Evolutionary conservation across 192 early-diverging fungal genomes (phyloP).

Genomic region (Gamsiella multidivaricata): DNA sequence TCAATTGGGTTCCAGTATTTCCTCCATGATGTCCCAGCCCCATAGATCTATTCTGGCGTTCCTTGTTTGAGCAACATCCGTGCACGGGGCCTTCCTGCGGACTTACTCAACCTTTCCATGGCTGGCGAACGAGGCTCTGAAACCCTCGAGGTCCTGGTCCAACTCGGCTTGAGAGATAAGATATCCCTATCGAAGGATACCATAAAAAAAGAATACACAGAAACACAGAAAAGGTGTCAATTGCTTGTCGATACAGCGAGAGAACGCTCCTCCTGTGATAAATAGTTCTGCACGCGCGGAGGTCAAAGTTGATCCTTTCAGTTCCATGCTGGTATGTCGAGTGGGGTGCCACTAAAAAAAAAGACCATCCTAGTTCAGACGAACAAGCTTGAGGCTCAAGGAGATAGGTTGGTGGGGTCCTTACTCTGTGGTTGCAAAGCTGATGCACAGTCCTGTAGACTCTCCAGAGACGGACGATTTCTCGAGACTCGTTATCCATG

Average conservation of each 20-base stretch:
- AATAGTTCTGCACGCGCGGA: too few species aligned
- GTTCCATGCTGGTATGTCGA: too few species aligned
- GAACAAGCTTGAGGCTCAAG: too few species aligned
- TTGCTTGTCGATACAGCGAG: too few species aligned
- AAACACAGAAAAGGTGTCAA: too few species aligned
- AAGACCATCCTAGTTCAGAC: too few species aligned
- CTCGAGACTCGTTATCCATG: slow-evolving; percentile 61
- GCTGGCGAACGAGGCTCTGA: slow-evolving; percentile 73
- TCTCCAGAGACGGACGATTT: slow-evolving; percentile 81
- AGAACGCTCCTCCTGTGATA: too few species aligned
- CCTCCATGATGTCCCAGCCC: background rate
- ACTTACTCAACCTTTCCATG: slow-evolving; percentile 83
- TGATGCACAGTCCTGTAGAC: slow-evolving; percentile 91
- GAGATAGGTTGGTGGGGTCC: too few species aligned
- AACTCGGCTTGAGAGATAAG: slow-evolving; percentile 82
- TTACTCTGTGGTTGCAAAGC: slow-evolving; percentile 88
- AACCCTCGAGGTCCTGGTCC: slow-evolving; percentile 84
- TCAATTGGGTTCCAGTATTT: too few species aligned
- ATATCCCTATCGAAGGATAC: slow-evolving; percentile 72
- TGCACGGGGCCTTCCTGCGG: background rate
- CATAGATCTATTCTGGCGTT: background rate
- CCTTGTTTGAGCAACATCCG: background rate
- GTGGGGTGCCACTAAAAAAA: too few species aligned
- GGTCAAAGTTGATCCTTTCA: too few species aligned
- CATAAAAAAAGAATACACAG: background rate